Base-by-base conservation (phyloP, 1,284 basidiomycete genomes). In the Inonotus obliquus region DNA sequence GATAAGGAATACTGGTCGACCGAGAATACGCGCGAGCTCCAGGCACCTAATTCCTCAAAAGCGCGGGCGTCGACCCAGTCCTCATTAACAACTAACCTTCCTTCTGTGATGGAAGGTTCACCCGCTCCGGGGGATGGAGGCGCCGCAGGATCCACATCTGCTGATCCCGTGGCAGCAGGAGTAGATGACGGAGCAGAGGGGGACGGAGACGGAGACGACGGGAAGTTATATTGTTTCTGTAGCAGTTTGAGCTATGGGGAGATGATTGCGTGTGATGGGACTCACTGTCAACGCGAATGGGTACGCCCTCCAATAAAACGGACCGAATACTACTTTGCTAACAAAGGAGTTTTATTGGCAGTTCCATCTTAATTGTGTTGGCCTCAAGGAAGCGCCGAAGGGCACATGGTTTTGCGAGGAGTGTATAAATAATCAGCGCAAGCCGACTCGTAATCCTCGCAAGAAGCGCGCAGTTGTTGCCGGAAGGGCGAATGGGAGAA, bases 251-350 rank as follows among this genome's bases (percentile, higher is more conserved):
- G 92, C 70, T 96, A 90, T 69, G 95, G 96, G 32, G 92, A 96
- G 75, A 99, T 99, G 96, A 95, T 99, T 69, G 96, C 87, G 2
- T 99, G 96, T 73, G 96, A 99, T 74, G 91, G 90, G 68, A 79
- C 81, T n/a, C 83, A 84, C 52, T 98, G 96, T 75, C 86, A 90
- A 70, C 80, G 82, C 61, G 96, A 98, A 88, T 98, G 96, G 96
- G 94, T 96, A 69, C 72, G 92, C 86, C 54, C 63, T 58, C 61
- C 39, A 48, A 65, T 58, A 9, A 63, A 27, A 23, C 55, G n/a
- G 44, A 62, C 25, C 47, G 25, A 32, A 62, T 60, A 57, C 13
- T 48, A 19, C 65, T 19, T 47, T 59, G 37, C 62, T 64, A 37
- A 58, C 56, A 17, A 44, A 44, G 19, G 14, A 3, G 52, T 51